Evolutionary conservation across 805 yeast species (phyloP).

Genomic region (Candida parachauliodes): DNA sequence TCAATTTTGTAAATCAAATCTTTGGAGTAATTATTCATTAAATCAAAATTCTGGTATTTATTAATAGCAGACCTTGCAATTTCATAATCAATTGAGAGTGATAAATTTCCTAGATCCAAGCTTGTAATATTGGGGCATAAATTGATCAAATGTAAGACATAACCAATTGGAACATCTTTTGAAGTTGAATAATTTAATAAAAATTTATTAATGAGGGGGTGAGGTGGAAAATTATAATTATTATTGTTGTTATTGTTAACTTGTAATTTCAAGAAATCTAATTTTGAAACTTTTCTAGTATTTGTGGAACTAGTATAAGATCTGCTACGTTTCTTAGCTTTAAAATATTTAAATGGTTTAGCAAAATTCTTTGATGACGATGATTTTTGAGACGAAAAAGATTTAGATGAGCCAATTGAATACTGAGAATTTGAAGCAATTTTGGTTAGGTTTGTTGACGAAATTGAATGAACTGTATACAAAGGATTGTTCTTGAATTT

Average conservation of each 20-base stretch:
- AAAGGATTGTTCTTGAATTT: slow-evolving; percentile 71
- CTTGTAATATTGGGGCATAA: slow-evolving; percentile 58
- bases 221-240: slow-evolving; percentile 20
- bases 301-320: slow-evolving; percentile 3
- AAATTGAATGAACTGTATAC: slow-evolving; percentile 36
- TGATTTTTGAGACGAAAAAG: slow-evolving; percentile 15
- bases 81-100: slow-evolving; percentile 66
- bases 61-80: slow-evolving; percentile 34
- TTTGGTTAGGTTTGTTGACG: slow-evolving; percentile 16
- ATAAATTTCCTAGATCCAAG: slow-evolving; percentile 58
- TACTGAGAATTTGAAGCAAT: slow-evolving; percentile 16
- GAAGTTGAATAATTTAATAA: slow-evolving; percentile 59
- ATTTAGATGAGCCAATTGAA: slow-evolving; percentile 15
- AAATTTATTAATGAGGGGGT: slow-evolving; percentile 62
- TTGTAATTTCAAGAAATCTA: slow-evolving; percentile 10
- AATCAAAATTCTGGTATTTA: slow-evolving; percentile 37
- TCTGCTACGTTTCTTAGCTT: slow-evolving; percentile 15
- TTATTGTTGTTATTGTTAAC: neutral
- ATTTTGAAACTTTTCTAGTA: slow-evolving; percentile 8
- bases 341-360: slow-evolving; percentile 19
- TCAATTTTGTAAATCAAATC: slow-evolving; percentile 23
- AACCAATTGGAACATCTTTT: slow-evolving; percentile 80
- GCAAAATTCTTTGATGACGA: slow-evolving; percentile 14
- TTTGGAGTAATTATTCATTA: slow-evolving; percentile 35
- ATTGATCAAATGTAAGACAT: slow-evolving; percentile 62